phyloP scores from a whole-genome alignment of 192 early-diverging fungal genomes.

The Lunasporangiospora selenospora region DNA sequence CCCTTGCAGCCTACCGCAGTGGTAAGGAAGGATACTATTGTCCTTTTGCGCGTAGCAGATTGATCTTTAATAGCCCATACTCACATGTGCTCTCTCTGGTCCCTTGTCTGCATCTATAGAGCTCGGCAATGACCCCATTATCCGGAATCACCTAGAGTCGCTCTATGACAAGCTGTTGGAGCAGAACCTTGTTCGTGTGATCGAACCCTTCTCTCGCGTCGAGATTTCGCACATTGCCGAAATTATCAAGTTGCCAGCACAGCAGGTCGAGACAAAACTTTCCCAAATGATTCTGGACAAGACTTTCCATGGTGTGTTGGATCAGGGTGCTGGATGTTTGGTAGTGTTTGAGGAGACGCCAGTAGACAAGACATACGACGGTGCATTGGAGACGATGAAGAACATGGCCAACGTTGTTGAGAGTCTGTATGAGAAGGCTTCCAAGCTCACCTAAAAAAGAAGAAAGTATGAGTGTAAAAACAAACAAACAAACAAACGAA shows the following conservation, averaged over 20 bases:
- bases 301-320: constrained; percentile 93
- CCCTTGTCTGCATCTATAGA: no score
- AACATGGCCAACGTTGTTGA: constrained; percentile 96
- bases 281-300: constrained; percentile 99
- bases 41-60: no score
- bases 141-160: constrained; percentile 88
- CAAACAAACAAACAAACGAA: no score
- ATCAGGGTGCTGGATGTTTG: constrained; percentile 96
- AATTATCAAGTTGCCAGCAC: constrained; percentile 89
- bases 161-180: constrained; percentile 97
- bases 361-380: constrained; percentile 92
- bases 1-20: constrained; percentile 83
- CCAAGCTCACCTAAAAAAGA: constrained; percentile 29
- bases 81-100: no score
- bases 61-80: no score
- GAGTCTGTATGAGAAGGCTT: constrained; percentile 91
- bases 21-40: constrained; percentile 65
- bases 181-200: constrained; percentile 95
- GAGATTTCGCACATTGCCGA: constrained; percentile 96
- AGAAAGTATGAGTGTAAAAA: no score
- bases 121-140: constrained; percentile 92
- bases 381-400: constrained; percentile 95
- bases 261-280: constrained; percentile 96
- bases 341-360: constrained; percentile 92
- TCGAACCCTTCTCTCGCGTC: constrained; percentile 97